Percentiles rank a stretch among this genome's conserved stretches.
phyloP scores from a whole-genome alignment of 2,329 filamentous ascomycete genomes.

The Fusarium oligoseptatum region DNA sequence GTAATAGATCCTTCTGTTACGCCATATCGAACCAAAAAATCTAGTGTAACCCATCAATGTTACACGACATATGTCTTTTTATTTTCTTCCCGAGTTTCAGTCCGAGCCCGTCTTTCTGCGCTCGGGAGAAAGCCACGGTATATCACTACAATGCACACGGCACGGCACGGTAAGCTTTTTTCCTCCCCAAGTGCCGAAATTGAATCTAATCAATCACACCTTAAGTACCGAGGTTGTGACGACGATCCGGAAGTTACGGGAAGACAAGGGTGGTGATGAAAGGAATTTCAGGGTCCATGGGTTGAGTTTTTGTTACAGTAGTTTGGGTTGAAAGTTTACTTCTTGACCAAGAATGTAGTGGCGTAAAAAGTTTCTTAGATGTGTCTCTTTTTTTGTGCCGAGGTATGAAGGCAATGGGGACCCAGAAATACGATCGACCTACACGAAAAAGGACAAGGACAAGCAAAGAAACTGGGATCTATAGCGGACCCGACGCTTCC shows the following conservation, averaged over 20 bases:
- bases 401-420: background rate
- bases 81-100: background rate
- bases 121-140: background rate
- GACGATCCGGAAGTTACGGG: slow-evolving; percentile 1
- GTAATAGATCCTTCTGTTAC: background rate
- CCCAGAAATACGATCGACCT: background rate
- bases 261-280: background rate
- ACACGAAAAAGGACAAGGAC: background rate
- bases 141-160: background rate
- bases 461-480: background rate
- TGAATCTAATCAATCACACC: slow-evolving; percentile 15
- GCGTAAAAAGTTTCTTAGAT: background rate
- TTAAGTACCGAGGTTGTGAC: slow-evolving; percentile 25
- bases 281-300: background rate
- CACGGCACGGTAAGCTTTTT: background rate
- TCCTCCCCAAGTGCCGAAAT: slow-evolving; percentile 20
- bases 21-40: background rate
- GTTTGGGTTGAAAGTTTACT: background rate
- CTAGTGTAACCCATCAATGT: background rate
- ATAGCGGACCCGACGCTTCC: background rate
- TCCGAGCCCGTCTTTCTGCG: background rate
- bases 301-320: background rate
- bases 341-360: background rate
- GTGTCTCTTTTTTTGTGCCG: background rate
- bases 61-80: background rate